Conservation (phyloP, 768 basidiomycete genomes). For the Tricholoma terreum region DNA sequence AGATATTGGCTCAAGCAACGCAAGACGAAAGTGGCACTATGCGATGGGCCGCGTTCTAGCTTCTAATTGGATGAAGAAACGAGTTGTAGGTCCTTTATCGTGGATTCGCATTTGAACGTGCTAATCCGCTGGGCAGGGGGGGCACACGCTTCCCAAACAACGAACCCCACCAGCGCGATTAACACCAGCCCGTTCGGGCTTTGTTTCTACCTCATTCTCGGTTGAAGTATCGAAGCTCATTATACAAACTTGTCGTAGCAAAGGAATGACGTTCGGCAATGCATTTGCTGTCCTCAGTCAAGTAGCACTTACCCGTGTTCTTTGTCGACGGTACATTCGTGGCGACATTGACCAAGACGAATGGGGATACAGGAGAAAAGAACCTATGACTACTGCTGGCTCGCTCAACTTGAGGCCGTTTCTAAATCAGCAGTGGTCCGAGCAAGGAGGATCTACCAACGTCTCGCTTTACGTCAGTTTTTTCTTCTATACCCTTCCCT, state of each 20-base stretch:
- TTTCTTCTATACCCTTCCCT: conserved; percentile 42
- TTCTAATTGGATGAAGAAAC: conserved; percentile 27
- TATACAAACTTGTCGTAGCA: conserved; percentile 36
- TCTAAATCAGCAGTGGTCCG: conserved; percentile 45
- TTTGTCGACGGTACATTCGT: conserved; percentile 43
- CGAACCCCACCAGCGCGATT: conserved; percentile 31
- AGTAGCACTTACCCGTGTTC: conserved; percentile 48
- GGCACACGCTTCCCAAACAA: conserved; percentile 51
- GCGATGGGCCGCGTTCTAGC: conserved; percentile 40
- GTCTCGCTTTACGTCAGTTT: conserved; percentile 42
- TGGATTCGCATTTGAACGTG: not conserved
- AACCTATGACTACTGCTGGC: conserved; percentile 48
- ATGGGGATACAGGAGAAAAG: conserved; percentile 47
- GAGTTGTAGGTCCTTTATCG: conserved; percentile 27
- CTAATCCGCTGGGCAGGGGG: conserved; percentile 38
- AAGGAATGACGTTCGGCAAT: conserved; percentile 49
- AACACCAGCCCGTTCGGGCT: conserved; percentile 35
- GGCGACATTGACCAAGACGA: conserved; percentile 49
- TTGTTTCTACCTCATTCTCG: conserved; percentile 22
- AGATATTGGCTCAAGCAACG: conserved; percentile 24
- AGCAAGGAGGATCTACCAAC: conserved; percentile 41
- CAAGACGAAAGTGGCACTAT: conserved; percentile 42
- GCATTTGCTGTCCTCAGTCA: conserved; percentile 49
- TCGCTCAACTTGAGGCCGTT: conserved; percentile 51
- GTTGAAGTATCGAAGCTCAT: conserved; percentile 28